Percentiles rank a stretch among this genome's conserved stretches.
Evolutionary conservation across 768 basidiomycete genomes (phyloP).

Genomic region (Sporobolomyces phaffii): DNA sequence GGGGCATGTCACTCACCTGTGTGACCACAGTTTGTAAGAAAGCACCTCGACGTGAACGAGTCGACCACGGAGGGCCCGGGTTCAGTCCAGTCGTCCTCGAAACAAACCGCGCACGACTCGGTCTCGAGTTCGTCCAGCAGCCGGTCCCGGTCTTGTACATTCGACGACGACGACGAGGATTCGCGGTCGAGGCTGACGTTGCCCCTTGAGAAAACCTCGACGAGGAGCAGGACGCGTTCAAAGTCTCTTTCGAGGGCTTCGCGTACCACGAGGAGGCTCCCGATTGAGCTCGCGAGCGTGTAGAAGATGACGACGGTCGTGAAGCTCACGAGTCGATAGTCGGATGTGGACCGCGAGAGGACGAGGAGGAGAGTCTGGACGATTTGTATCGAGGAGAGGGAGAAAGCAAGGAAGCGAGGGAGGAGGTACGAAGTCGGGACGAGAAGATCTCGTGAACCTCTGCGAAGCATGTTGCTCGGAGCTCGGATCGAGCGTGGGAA

Average conservation of each 20-base stretch:
- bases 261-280: background rate
- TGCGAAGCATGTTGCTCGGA: background rate
- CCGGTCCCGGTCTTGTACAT: too few species aligned
- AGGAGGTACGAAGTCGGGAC: background rate
- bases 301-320: background rate
- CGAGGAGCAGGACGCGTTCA: background rate
- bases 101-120: constrained; percentile 1
- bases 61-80: too few species aligned
- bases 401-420: background rate
- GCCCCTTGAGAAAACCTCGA: background rate
- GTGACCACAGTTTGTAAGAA: background rate
- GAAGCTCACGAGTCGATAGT: background rate
- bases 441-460: background rate
- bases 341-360: background rate
- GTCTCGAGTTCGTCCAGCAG: background rate
- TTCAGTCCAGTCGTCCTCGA: constrained; percentile 2
- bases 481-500: background rate
- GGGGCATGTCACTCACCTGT: background rate
- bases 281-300: background rate
- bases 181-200: background rate
- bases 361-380: background rate
- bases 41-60: background rate
- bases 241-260: background rate
- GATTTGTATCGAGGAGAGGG: background rate
- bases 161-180: too few species aligned